Evolutionary conservation across 1,284 basidiomycete genomes (phyloP).

Genomic region (Marasmius fiardii): DNA sequence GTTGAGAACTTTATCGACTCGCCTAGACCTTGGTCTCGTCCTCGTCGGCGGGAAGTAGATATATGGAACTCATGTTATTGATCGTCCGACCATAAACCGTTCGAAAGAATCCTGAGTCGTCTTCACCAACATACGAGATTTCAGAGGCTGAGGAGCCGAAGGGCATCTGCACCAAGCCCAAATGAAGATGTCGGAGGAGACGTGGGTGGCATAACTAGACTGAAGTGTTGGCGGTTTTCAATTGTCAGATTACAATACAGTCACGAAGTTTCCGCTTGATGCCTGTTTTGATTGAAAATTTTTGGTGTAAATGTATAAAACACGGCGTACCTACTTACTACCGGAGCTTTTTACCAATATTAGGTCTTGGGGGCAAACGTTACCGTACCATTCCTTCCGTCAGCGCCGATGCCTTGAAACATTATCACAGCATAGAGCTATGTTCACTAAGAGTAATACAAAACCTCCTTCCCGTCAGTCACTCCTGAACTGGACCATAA

Average conservation of each 20-base stretch:
- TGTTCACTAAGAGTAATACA: neutral
- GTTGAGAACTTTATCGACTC: neutral
- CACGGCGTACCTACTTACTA: neutral
- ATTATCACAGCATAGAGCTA: too few species aligned
- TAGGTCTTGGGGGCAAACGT: too few species aligned
- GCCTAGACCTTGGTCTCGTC: constrained; percentile 54
- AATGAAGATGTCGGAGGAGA: neutral
- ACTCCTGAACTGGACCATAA: neutral
- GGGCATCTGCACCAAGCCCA: constrained; percentile 1
- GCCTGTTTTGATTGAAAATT: neutral
- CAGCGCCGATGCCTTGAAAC: neutral
- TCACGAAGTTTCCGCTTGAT: neutral
- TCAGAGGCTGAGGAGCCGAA: neutral
- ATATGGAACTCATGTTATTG: constrained; percentile 47
- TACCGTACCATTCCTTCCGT: neutral
- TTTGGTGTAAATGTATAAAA: neutral
- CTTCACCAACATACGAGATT: constrained; percentile 33
- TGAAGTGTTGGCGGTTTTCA: neutral
- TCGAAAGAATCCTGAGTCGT: constrained; percentile 49
- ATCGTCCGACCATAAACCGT: constrained; percentile 43
- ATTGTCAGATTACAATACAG: constrained; percentile 1
- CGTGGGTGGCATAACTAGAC: constrained; percentile 11
- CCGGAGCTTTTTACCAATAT: neutral
- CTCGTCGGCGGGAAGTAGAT: constrained; percentile 58
- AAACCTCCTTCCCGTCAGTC: neutral